These are phyloP conservation scores for Volvariella volvacea DNA, from an alignment of 1,284 basidiomycete genomes.

Conservation along the genomic window DNA sequence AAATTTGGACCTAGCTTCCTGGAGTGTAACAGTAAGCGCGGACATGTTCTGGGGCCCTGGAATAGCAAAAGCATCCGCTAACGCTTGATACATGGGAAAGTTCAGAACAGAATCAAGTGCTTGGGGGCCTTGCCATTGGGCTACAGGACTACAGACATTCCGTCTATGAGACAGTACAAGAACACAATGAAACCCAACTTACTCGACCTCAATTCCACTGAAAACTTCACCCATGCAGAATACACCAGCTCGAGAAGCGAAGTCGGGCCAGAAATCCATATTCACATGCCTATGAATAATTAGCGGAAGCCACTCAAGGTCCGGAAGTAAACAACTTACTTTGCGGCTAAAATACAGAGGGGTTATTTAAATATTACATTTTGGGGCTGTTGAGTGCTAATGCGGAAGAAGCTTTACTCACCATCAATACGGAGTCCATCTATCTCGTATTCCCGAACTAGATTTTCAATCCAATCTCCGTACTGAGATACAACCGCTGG, in stretches of 20 bases:
- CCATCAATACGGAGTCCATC: slow-evolving; percentile 74
- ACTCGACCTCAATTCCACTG: slow-evolving; percentile 47
- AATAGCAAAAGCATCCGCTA: slow-evolving; percentile 56
- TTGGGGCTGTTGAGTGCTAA: slow-evolving; percentile 4
- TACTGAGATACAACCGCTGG: slow-evolving; percentile 48
- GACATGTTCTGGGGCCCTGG: slow-evolving; percentile 60
- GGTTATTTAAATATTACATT: slow-evolving; percentile 9
- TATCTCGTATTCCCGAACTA: slow-evolving; percentile 59
- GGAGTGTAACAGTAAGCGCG: slow-evolving; percentile 46
- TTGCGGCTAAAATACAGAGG: slow-evolving; percentile 40
- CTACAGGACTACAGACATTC: slow-evolving; percentile 19
- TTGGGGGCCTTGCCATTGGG: slow-evolving; percentile 41
- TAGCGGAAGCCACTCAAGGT: slow-evolving; percentile 3
- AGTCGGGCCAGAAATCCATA: slow-evolving; percentile 61
- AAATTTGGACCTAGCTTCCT: slow-evolving; percentile 46
- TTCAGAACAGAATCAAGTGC: slow-evolving; percentile 61
- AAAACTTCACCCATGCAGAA: slow-evolving; percentile 84
- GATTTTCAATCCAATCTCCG: slow-evolving; percentile 52
- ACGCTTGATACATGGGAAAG: slow-evolving; percentile 66
- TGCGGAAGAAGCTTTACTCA: slow-evolving; percentile 31
- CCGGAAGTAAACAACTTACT: slow-evolving; percentile 34
- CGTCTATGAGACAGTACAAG: slow-evolving; percentile 1
- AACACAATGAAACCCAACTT: slow-evolving; percentile 18
- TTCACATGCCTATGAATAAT: slow-evolving; percentile 48
- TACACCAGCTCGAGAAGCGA: slow-evolving; percentile 66